phyloP scores from a whole-genome alignment of 305 asterid genomes.

The Fraxinus dipetala region DNA sequence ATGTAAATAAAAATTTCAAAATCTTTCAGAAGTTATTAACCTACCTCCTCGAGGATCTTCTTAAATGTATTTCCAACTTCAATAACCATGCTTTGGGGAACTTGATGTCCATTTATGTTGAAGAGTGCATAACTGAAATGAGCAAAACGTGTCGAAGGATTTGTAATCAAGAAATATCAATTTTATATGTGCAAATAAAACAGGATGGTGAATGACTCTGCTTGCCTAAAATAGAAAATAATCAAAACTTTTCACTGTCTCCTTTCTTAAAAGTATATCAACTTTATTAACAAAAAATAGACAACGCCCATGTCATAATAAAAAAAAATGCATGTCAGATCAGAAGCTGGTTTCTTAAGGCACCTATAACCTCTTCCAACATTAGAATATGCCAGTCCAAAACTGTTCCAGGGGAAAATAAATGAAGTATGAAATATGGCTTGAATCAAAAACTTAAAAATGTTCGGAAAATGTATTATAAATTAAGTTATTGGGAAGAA shows the following conservation, averaged over 20 bases:
- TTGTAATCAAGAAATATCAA: neutral
- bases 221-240: neutral
- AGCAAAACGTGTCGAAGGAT: constrained; percentile 19
- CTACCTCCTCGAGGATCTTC: constrained; percentile 89
- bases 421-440: neutral
- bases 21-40: constrained; percentile 16
- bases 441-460: neutral
- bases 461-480: neutral
- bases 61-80: constrained; percentile 83
- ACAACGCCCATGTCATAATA: constrained; percentile 4
- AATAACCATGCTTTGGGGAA: constrained; percentile 68
- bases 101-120: constrained; percentile 75
- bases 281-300: neutral
- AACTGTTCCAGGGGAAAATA: neutral
- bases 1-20: constrained; percentile 5
- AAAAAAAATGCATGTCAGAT: neutral
- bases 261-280: neutral
- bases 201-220: constrained; percentile 12
- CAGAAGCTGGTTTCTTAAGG: constrained; percentile 9
- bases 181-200: constrained; percentile 4
- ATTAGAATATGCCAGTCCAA: neutral
- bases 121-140: constrained; percentile 75
- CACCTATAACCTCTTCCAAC: neutral
- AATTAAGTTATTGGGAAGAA: neutral
- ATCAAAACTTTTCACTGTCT: constrained; percentile 1